phyloP scores from a whole-genome alignment of 2,329 filamentous ascomycete genomes.

The Botryotinia convoluta region DNA sequence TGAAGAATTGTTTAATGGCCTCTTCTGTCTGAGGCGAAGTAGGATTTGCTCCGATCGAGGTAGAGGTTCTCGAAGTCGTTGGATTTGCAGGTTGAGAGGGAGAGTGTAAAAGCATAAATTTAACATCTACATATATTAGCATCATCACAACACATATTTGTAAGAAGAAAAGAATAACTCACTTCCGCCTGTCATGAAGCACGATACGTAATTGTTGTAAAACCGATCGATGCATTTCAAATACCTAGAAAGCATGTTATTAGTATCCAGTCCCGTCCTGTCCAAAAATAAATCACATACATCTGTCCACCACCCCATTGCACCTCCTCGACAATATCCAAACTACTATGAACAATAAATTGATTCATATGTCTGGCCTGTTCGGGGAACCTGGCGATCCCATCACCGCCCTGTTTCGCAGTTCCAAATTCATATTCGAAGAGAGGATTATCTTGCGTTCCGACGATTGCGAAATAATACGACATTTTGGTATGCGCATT shows the following conservation, averaged over 20 bases:
- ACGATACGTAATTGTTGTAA: constrained; percentile 92
- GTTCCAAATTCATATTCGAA: constrained; percentile 98
- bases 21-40: constrained; percentile 90
- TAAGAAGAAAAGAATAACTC: constrained; percentile 26
- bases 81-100: constrained; percentile 54
- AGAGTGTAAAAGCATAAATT: constrained; percentile 92
- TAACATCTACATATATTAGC: constrained; percentile 54
- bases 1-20: constrained; percentile 91
- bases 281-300: constrained; percentile 48
- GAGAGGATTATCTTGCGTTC: constrained; percentile 90
- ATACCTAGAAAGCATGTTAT: constrained; percentile 59
- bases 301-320: constrained; percentile 88
- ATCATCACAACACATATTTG: background rate
- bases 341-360: constrained; percentile 89
- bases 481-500: constrained; percentile 62
- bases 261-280: constrained; percentile 16
- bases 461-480: constrained; percentile 97
- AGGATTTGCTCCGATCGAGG: constrained; percentile 79
- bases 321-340: constrained; percentile 94
- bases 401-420: constrained; percentile 92
- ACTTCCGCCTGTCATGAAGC: constrained; percentile 86
- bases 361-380: constrained; percentile 93
- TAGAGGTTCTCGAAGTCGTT: constrained; percentile 53
- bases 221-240: constrained; percentile 96
- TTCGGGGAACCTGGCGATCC: constrained; percentile 81